Evolutionary conservation across 495 filamentous ascomycete genomes (phyloP).

Genomic region (Pseudevernia furfuracea): DNA sequence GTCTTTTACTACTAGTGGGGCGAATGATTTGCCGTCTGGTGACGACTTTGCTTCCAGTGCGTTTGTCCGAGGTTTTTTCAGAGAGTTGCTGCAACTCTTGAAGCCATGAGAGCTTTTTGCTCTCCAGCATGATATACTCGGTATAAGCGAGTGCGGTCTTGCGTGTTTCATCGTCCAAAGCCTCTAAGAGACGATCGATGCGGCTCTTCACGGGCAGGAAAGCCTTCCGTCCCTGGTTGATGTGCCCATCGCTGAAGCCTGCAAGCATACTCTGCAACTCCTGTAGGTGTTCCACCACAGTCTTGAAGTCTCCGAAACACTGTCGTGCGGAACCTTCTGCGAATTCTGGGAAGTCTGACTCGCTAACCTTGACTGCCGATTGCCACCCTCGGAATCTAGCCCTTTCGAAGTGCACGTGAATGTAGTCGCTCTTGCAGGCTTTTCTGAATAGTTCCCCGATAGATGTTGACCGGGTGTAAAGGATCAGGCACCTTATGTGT

Average conservation of each 20-base stretch:
- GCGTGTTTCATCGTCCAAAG: not conserved
- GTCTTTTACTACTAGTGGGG: not conserved
- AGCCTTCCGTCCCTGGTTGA: not conserved
- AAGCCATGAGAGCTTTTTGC: not conserved
- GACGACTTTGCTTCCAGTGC: not conserved
- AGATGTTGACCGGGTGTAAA: not conserved
- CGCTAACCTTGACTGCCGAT: not conserved
- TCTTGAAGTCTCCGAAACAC: not conserved
- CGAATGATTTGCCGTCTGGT: not conserved
- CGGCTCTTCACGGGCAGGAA: constrained; percentile 1
- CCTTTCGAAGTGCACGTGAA: not conserved
- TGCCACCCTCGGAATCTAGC: not conserved
- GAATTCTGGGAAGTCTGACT: not conserved
- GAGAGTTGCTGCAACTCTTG: not conserved
- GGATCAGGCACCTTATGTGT: not conserved
- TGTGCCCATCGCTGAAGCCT: not conserved
- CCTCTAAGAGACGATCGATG: constrained; percentile 1
- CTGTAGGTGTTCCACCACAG: not conserved
- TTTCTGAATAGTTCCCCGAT: not conserved
- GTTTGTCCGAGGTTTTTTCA: not conserved
- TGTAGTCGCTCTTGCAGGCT: not conserved
- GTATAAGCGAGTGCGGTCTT: not conserved
- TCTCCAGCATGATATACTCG: not conserved
- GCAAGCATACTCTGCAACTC: not conserved
- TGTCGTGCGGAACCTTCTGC: not conserved